These are phyloP conservation scores for Oxyria digyna DNA, from an alignment of 148 eudicot species.

Conservation along the genomic window DNA sequence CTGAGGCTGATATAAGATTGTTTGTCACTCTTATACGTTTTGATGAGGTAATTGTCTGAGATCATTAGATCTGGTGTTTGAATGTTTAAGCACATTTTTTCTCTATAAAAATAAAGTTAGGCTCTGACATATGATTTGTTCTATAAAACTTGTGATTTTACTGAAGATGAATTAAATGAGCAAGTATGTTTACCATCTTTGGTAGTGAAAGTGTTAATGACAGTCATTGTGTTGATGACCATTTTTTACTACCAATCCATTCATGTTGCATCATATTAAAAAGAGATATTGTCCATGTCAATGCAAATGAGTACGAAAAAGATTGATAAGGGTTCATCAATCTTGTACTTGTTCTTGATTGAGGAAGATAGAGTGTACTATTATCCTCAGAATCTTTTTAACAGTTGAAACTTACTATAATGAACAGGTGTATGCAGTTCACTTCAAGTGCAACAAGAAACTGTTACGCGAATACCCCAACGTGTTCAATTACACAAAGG, in stretches of 20 bases:
- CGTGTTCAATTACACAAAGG: conserved; percentile 75
- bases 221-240: background rate
- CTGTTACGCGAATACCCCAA: conserved; percentile 64
- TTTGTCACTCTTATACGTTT: conserved; percentile 83
- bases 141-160: background rate
- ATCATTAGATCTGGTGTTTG: background rate
- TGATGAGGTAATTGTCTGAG: conserved; percentile 55
- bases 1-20: conserved; percentile 84
- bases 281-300: too few relatives aligned
- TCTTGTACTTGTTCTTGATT: background rate
- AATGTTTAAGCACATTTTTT: background rate
- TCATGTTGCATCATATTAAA: background rate
- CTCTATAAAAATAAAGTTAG: background rate
- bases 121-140: background rate
- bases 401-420: background rate
- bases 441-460: conserved; percentile 91
- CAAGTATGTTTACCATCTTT: background rate
- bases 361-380: background rate
- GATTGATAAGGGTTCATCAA: background rate
- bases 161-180: background rate
- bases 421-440: conserved; percentile 68
- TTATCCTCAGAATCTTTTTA: background rate
- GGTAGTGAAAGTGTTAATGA: background rate
- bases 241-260: background rate
- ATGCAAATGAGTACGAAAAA: too few relatives aligned